These are phyloP conservation scores for Hypoxylon cercidicola DNA, from an alignment of 495 filamentous ascomycete species.

Conservation along the genomic window DNA sequence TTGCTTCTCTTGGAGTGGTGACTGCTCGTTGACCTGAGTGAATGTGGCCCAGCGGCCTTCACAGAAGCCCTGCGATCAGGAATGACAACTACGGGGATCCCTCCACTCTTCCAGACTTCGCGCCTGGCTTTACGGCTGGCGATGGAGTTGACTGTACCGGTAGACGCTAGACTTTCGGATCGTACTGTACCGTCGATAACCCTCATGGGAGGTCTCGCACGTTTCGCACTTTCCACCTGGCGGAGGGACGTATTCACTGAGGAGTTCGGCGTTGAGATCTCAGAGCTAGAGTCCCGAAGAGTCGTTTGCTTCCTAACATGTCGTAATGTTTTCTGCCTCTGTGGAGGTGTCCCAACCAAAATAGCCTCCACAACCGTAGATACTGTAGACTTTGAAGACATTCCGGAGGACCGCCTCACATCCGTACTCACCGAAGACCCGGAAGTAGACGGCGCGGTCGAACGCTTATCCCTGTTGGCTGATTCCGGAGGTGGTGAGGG, in stretches of 20 bases:
- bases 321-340: slow-evolving; percentile 68
- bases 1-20: slow-evolving; percentile 58
- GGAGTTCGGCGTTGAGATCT: slow-evolving; percentile 63
- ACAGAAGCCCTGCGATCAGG: slow-evolving; percentile 75
- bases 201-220: slow-evolving; percentile 32
- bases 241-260: slow-evolving; percentile 52
- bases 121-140: slow-evolving; percentile 64
- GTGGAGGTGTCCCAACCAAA: slow-evolving; percentile 70
- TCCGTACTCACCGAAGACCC: slow-evolving; percentile 58
- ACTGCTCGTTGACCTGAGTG: slow-evolving; percentile 65
- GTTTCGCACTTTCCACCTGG: slow-evolving; percentile 40
- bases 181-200: slow-evolving; percentile 50
- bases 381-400: slow-evolving; percentile 67
- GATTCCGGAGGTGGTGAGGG: slow-evolving; percentile 49
- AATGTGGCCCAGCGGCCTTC: slow-evolving; percentile 61
- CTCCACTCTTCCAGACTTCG: slow-evolving; percentile 64
- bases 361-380: slow-evolving; percentile 78
- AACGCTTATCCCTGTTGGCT: slow-evolving; percentile 39
- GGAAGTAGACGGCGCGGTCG: slow-evolving; percentile 50
- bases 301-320: slow-evolving; percentile 71
- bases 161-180: slow-evolving; percentile 68
- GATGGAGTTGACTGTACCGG: slow-evolving; percentile 64
- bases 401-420: slow-evolving; percentile 65
- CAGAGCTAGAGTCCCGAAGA: slow-evolving; percentile 62
- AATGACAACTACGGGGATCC: slow-evolving; percentile 76